Base-by-base conservation (phyloP, 2,329 filamentous ascomycete species). In the Coniochaeta pulveracea region DNA sequence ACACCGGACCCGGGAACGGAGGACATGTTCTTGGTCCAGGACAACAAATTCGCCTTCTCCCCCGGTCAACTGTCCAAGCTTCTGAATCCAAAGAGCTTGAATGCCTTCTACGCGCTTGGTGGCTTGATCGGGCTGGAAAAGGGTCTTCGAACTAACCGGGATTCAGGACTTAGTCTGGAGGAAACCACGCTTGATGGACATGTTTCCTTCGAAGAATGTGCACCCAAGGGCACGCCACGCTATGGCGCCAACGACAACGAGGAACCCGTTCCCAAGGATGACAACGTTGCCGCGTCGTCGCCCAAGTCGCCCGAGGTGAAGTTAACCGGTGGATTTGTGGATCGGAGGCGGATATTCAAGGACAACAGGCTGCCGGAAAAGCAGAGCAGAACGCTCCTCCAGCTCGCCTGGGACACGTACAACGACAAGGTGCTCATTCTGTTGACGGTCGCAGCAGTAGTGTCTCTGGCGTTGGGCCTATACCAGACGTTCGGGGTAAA, bases 61-160 rank as follows among this genome's bases (percentile, higher is more conserved):
- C 78, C 78, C 9, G 83, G 82, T 16, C 80, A 83, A 44, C 58
- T 85, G 45, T 76, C 73, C 40, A 89, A 89, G 57, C 59, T 91
- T 6, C 63, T 86, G 33, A 88, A 88, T 42, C 83, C 84, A 1
- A 91, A 91, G 57, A 86, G 69, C 45, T 61, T 83, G 39, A 64
- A 72, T 17, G 83, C 82, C 4, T 85, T 88, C 40, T 75, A 80
- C 44, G 80, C 80, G 5, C 55, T 91, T 3, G 84, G 84, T 35
- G 84, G 84, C 31, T 51, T 89, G 5, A 60, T 58, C 7, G 84
- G 84, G 3, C 51, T 91, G 14, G 81, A 85, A 47, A 84, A 77
- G 48, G 84, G 84, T 1, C 52, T 91, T 8, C 65, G 76, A 37
- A 79, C 80, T 2, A 63, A 85, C 48, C 56, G 72, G 24, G 64